phyloP scores from a whole-genome alignment of 495 filamentous ascomycete species.

The Arthonia radiata region DNA sequence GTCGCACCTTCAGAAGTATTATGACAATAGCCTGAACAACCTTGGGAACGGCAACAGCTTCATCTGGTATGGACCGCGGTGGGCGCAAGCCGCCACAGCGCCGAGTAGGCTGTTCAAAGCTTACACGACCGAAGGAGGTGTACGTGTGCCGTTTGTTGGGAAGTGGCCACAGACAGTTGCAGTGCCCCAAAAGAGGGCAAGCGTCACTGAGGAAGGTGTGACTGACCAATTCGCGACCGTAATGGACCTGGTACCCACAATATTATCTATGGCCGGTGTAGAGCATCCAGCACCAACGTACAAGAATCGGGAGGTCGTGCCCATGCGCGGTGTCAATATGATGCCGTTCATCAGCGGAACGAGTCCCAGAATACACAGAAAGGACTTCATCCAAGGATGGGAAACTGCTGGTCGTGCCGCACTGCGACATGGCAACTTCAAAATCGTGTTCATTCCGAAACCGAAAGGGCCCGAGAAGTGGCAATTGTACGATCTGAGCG shows the following conservation, averaged over 20 bases:
- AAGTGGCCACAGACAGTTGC: neutral
- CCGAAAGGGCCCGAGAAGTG: constrained; percentile 22
- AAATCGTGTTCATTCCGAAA: constrained; percentile 24
- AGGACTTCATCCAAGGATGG: constrained; percentile 22
- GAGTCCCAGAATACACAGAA: constrained; percentile 17
- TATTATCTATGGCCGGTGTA: constrained; percentile 35
- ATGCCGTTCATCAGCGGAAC: constrained; percentile 16
- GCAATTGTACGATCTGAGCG: constrained; percentile 20
- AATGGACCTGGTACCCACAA: constrained; percentile 37
- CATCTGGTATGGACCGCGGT: constrained; percentile 40
- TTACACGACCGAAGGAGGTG: constrained; percentile 36
- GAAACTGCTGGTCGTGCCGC: constrained; percentile 17
- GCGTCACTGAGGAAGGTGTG: constrained; percentile 15
- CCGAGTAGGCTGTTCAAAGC: constrained; percentile 36
- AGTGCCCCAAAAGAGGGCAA: constrained; percentile 14
- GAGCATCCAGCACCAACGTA: constrained; percentile 31
- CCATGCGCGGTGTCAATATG: constrained; percentile 30
- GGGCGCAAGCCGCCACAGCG: constrained; percentile 39
- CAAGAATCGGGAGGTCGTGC: constrained; percentile 28
- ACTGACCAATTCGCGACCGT: constrained; percentile 33
- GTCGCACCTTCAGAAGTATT: too few species aligned
- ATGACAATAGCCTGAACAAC: too few species aligned
- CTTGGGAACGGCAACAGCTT: constrained; percentile 34
- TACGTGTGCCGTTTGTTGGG: constrained; percentile 31
- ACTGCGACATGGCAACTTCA: constrained; percentile 23